Base-by-base conservation (phyloP, 768 basidiomycete genomes). In the Mycena olivaceomarginata region DNA sequence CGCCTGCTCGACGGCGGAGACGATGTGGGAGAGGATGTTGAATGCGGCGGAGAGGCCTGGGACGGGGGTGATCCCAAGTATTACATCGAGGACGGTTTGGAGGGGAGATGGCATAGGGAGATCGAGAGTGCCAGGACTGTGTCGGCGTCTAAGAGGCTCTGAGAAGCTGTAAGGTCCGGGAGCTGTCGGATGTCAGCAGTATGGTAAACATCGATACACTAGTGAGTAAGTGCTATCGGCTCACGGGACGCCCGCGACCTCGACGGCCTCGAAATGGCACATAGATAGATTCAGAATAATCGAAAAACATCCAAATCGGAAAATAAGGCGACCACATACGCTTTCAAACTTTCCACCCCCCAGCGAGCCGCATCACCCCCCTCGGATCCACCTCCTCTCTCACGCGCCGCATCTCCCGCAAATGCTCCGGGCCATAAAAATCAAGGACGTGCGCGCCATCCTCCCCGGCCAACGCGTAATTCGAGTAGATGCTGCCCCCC, bases 331-430 rank as follows among this genome's bases (percentile, higher is more conserved):
- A 46, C 43, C 59, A 63, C 1, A 18, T 45, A 31, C 31, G 31
- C 31, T 31, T 31, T 76, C 70, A 76, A 57, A 76, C 40, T 25
- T 76, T 76, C 75, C 75, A 76, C n/a, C 75, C 75, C 1, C 75
- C 75, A 5, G 75, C 69, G 45, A 76, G 53, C 57, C 22, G 40
- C 75, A 76, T 76, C 20, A 76, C n/a, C 0, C 65, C 57, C 10
- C 25, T 10, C 16, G 65, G 75, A 37, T 76, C 75, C 5, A 67
- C 20, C n/a, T 67, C 37, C 25, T 12, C 57, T 46, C 45, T 20
- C 16, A 76, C 65, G 15, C 40, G 7, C 13, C 41, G 53, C 75
- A 76, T 60, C 69, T 63, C 20, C 39, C 18, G 59, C 57, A 76
- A 37, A 31, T 76, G 75, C 43, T 25, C 65, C 4, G 53, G 57